A percentile compares a stretch with the other conserved stretches of the same genome.
phyloP scores from a whole-genome alignment of 2,329 filamentous ascomycete species.

The Biscogniauxia marginata region DNA sequence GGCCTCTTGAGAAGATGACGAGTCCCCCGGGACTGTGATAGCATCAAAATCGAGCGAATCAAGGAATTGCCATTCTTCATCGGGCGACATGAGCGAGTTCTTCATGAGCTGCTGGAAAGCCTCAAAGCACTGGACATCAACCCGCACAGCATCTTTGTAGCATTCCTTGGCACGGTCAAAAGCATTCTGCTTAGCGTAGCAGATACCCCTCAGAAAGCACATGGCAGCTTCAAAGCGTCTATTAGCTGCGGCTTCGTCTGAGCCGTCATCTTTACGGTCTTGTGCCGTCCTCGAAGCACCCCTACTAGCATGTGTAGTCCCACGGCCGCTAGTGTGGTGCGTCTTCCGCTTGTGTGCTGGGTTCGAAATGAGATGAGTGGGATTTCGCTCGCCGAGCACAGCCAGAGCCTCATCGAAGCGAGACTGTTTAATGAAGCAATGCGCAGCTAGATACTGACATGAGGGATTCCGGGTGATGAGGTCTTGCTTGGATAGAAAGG shows the following conservation, averaged over 20 bases:
- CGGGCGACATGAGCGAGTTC: conserved; percentile 85
- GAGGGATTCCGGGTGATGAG: conserved; percentile 78
- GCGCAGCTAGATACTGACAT: conserved; percentile 87
- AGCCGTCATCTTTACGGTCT: conserved; percentile 32
- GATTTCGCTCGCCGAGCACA: conserved; percentile 88
- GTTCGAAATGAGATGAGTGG: conserved; percentile 78
- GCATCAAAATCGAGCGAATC: conserved; percentile 88
- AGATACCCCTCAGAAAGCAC: conserved; percentile 92
- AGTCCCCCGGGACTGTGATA: conserved; percentile 64
- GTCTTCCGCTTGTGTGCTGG: conserved; percentile 66
- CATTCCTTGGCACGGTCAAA: conserved; percentile 97
- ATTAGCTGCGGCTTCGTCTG: conserved; percentile 67
- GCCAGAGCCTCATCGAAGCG: conserved; percentile 85
- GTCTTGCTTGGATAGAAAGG: conserved; percentile 81
- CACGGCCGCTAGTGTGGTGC: conserved; percentile 51
- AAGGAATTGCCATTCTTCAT: conserved; percentile 87
- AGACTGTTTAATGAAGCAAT: conserved; percentile 90
- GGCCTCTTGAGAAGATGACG: conserved; percentile 74
- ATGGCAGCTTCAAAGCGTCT: conserved; percentile 92
- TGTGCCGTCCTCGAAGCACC: conserved; percentile 18
- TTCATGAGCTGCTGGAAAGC: conserved; percentile 98
- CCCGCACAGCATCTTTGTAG: conserved; percentile 95
- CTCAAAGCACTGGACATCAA: conserved; percentile 97
- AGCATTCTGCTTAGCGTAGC: conserved; percentile 94
- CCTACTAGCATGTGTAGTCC: conserved; percentile 20